Conservation (phyloP, 2,329 filamentous ascomycete species). For the Fusarium burgessii region DNA sequence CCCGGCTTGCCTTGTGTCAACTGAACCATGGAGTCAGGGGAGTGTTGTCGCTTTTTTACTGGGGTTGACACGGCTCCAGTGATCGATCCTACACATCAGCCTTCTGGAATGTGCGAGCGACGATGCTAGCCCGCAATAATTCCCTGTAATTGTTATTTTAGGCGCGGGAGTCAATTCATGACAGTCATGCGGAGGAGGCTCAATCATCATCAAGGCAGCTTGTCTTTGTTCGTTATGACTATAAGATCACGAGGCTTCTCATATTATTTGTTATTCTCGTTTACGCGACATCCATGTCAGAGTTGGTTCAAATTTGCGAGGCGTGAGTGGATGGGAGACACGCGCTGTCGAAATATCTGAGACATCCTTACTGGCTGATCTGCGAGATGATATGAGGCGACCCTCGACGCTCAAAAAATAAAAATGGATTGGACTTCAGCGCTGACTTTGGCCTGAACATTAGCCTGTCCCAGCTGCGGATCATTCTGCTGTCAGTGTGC, state of each 20-base stretch:
- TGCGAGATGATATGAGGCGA: conserved; percentile 23
- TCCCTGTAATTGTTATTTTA: conserved; percentile 35
- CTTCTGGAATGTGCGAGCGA: conserved; percentile 43
- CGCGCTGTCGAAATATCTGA: conserved; percentile 32
- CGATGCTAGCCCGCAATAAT: conserved; percentile 31
- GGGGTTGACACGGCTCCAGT: conserved; percentile 24
- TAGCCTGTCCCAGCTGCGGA: conserved; percentile 23
- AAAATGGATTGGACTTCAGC: not conserved
- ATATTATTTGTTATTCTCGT: conserved; percentile 4
- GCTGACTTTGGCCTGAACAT: conserved; percentile 1
- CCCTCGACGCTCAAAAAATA: not conserved
- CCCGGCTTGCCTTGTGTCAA: conserved; percentile 13
- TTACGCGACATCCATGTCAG: conserved; percentile 9
- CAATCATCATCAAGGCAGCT: not conserved
- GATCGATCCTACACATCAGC: conserved; percentile 33
- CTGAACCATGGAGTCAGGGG: conserved; percentile 4
- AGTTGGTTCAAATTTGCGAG: conserved; percentile 13
- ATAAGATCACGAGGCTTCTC: not conserved
- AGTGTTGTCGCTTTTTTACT: conserved; percentile 17
- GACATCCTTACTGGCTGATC: conserved; percentile 36
- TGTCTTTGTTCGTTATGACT: not conserved
- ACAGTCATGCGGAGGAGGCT: conserved; percentile 9
- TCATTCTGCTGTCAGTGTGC: conserved; percentile 18
- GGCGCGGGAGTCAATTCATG: conserved; percentile 20
- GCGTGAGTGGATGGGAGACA: conserved; percentile 1